Base-by-base conservation (phyloP, 225 moss, liverwort and hornwort species). In the Marchantia polymorpha region DNA sequence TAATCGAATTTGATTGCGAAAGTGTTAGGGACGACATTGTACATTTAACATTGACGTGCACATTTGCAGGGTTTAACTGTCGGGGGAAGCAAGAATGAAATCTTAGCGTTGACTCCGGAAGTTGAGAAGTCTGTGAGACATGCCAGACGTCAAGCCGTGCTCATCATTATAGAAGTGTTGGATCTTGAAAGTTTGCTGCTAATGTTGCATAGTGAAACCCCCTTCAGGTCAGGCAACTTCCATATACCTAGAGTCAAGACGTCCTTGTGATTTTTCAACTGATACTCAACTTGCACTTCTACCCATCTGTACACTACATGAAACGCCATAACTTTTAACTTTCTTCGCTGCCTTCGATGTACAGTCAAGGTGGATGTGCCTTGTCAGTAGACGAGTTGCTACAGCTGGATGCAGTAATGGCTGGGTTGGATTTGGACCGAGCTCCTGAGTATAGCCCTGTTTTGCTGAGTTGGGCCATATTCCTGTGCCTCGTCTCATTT, bases 381-480 rank as follows among this genome's bases (percentile, higher is more conserved):
- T 91, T 99, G 75, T 92, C 93, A 83, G 86, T 91, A 75, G 88
- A 89, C 77, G 93, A 99, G 75, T 83, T 95, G 83, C 90, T 83
- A 76, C 92, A 93, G 74, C 82, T 99, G 76, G 93, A 99, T 78
- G 73, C n/a, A 61, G 79, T 84, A 59, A 89, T 99, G 83, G 85
- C 87, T 55, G 85, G 83, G 75, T 84, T 95, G 61, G 83, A 92
- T 83, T 82, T 86, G 54, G 89, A 86, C 69, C 83, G 81, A 48
- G 88, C 82, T 77, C 79, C 84, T 13, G 97, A 92, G 76, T 92
- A 89, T 86, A 93, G 92, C 19, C 94, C 94, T 58, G 85, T 99
- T 55, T 87, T 99, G 81, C 79, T 99, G 86, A 91, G 94, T 76
- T 99, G 97, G 97, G 93, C 92, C 31, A 93, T 92, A 10, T 99